Base-by-base conservation (phyloP, 148 eudicot genomes). In the Camellia japonica region DNA sequence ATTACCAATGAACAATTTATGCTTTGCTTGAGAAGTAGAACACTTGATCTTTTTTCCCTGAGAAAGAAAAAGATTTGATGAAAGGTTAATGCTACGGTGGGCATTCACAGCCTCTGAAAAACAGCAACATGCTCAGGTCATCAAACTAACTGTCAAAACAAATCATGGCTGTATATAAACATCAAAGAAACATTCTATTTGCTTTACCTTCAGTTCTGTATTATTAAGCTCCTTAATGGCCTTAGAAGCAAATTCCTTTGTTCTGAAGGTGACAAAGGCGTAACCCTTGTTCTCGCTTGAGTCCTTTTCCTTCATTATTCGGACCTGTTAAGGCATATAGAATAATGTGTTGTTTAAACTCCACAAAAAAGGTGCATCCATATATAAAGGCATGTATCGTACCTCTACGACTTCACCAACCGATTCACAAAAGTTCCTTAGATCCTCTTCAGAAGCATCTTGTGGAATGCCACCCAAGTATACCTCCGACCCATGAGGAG, bases 401-500 rank as follows among this genome's bases (percentile, higher is more conserved):
- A 91, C 99, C 95, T 97, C 95, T 38, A 82, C 79, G 71, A 97
- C 91, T 79, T 97, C 95, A 75, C 99, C 99, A 68, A 94, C 78
- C 72, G 93, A 77, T 88, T 94, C 94, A 87, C 99, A 94, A 71
- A 97, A 92, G 73, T 78, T 82, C 81, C 86, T 91, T 67, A 96
- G 76, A 41, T 92, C 97, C 70, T 84, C 93, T 86, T 92, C 98
- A 15, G 92, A 87, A 85, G 89, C 92, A 89, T 91, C 93, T 59
- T 78, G 91, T 44, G 95, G 89, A 86, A 97, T 87, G 69, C 94
- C 94, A 81, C 99, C 99, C 78, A 94, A 75, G 83, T 89, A 97
- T 7, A 97, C 97, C 80, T 97, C 98, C 46, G 98, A 94, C 46
- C 99, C 99, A 83, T 97, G 97, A 75, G 98, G 97, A 52, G 99